Base-by-base conservation (phyloP, 768 basidiomycete species). In the Auricularia cornea region DNA sequence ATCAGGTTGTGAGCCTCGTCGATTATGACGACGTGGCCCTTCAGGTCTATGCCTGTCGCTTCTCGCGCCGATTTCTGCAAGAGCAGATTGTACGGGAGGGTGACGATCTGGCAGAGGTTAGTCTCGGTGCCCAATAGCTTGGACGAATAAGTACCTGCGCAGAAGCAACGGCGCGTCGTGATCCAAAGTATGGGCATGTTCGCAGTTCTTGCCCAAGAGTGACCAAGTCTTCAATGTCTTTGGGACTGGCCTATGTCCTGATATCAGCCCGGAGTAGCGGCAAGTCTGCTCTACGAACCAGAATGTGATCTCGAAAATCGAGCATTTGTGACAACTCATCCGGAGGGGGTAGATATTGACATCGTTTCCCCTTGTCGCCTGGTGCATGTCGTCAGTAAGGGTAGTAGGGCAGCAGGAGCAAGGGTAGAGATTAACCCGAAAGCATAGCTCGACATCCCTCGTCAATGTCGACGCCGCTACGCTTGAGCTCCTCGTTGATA, bases 1-100 rank as follows among this genome's bases (percentile, higher is more conserved):
- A 95, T 93, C 59, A 97, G 75, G 73, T 97, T 98, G 74, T 99
- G 96, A 0, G 96, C 96, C 77, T 99, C 96, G 70, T 99, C 96
- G 61, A 99, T 85, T 28, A 98, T 81, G 32, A 99, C 84, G 20
- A 98, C 79, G 68, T 97, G 93, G 69, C 87, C 83, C 12, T 81
- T 88, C 54, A 97, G 77, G 70, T 92, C 84, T 63, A 99, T 94
- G 2, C 90, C 90, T 0, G 98, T 79, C 0, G 93, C 86, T 69
- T 97, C 92, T 59, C 96, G 80, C 2, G 94, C 91, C 1, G 82
- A 81, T 65, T 84, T 88, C 66, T 92, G 88, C 3, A 99, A 77
- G 1, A 98, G 79, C 23, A 98, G 85, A 72, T 95, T 96, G 72
- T 99, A 99, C 0, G 96, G 97, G 8, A 98, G 78, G 0, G 90